Base-by-base conservation (phyloP, 2,329 filamentous ascomycete genomes). In the Botryotinia narcissicola region DNA sequence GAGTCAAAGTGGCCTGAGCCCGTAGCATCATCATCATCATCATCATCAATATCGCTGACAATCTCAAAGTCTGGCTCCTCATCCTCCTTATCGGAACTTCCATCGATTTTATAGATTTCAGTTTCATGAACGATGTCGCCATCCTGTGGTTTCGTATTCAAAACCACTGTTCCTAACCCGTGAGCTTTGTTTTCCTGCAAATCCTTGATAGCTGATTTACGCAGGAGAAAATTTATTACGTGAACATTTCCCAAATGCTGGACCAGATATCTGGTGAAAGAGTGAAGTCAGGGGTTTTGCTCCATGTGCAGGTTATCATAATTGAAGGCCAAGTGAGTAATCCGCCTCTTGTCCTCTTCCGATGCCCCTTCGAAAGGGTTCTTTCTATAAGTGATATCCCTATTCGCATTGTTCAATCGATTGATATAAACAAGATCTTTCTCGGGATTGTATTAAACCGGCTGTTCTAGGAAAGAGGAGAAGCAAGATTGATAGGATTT, bases 121-220 rank as follows among this genome's bases (percentile, higher is more conserved):
- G 48, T 54, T 14, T 3, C 25, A n/a, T 16, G 2, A 7, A 16
- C 14, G 6, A 2, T 54, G 6, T 7, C 12, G 12, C 14, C 2
- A 54, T 54, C 14, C 51, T 1, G n/a, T 18, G 3, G 1, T 16
- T 29, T 29, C 1, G 3, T 18, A 14, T 16, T 0, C n/a, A 14
- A 29, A 29, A 29, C 14, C 3, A 9, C 3, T 18, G 5, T 54
- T 6, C n/a, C n/a, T 7, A 1, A 3, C n/a, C 3, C 16, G 51
- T 29, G 14, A 54, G 25, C n/a, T n/a, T 54, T 54, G n/a, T 29
- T 16, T 14, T 54, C n/a, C 29, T 9, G 51, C 51, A 54, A 18
- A 54, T 25, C 5, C n/a, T 16, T 18, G 51, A 29, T 29, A 18
- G n/a, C 25, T 18, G n/a, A 29, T 29, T 29, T 18, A 54, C n/a